Conservation (phyloP, 306 rosid species). For the Quercus ilex region DNA sequence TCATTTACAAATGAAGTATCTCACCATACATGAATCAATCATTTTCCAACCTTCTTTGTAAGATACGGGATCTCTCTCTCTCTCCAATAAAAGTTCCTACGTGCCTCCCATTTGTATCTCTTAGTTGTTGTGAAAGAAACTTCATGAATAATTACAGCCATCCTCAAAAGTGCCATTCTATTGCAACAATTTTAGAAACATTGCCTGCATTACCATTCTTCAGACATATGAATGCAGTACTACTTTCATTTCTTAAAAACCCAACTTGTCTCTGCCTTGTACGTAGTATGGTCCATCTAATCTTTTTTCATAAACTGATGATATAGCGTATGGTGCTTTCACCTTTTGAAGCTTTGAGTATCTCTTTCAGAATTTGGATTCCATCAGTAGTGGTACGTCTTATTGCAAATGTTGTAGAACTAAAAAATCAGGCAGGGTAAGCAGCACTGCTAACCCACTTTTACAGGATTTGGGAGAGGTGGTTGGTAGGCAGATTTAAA, state of each 20-base stretch:
- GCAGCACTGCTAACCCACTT: background rate
- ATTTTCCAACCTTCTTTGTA: background rate
- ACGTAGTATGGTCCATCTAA: background rate
- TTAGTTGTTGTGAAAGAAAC: background rate
- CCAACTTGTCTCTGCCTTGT: background rate
- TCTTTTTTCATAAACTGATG: background rate
- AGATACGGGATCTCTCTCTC: background rate
- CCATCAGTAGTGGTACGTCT: background rate
- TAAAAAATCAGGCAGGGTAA: background rate
- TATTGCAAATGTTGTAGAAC: background rate
- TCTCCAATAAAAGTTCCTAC: slow-evolving; percentile 8
- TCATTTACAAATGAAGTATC: slow-evolving; percentile 18
- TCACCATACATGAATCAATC: slow-evolving; percentile 23
- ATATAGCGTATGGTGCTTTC: background rate
- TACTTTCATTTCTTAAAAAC: background rate
- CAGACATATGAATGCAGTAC: background rate
- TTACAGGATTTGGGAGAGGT: no score
- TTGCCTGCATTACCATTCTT: background rate
- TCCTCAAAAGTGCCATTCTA: background rate
- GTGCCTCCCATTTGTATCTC: background rate
- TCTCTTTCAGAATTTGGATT: no score
- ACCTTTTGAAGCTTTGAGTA: no score
- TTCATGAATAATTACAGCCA: background rate
- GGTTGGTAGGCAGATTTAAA: no score
- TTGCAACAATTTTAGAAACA: background rate